A percentile compares a stretch with the other conserved stretches of the same genome.
phyloP scores from a whole-genome alignment of 495 filamentous ascomycete genomes.

The Mycothermus thermophilus region DNA sequence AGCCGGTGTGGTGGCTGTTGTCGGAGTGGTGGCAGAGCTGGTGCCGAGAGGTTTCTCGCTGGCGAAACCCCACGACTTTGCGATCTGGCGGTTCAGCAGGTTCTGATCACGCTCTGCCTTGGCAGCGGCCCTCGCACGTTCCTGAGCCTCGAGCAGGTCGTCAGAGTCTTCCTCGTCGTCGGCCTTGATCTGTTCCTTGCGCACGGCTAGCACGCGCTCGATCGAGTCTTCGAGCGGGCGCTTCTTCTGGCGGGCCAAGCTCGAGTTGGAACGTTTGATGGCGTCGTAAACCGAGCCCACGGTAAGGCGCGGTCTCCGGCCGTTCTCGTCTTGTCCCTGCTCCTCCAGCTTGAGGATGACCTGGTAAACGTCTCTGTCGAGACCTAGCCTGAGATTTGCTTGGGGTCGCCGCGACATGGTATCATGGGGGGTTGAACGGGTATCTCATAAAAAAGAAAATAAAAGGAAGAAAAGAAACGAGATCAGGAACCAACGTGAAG shows the following conservation, averaged over 20 bases:
- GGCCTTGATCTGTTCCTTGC: constrained; percentile 49
- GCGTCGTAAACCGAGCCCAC: constrained; percentile 54
- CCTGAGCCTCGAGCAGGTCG: constrained; percentile 51
- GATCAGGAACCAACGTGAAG: not conserved
- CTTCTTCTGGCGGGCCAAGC: constrained; percentile 66
- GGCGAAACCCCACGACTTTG: constrained; percentile 46
- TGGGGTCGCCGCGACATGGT: constrained; percentile 8
- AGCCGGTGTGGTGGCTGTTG: not conserved
- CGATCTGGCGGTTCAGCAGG: constrained; percentile 23
- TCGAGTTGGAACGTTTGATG: constrained; percentile 75
- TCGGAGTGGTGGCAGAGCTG: not conserved
- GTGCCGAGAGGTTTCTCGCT: constrained; percentile 12
- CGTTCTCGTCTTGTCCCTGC: constrained; percentile 21
- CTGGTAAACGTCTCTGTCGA: constrained; percentile 48
- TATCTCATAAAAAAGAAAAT: not conserved
- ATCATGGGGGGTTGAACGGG: not conserved
- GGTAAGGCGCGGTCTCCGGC: constrained; percentile 29
- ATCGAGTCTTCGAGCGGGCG: constrained; percentile 70
- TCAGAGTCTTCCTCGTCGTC: constrained; percentile 44
- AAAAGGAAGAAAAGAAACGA: not conserved
- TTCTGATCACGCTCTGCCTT: constrained; percentile 15
- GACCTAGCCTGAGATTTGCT: constrained; percentile 16
- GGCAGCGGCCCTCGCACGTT: constrained; percentile 15
- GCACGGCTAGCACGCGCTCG: constrained; percentile 64
- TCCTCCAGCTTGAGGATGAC: constrained; percentile 55